Evolutionary conservation across 2,329 filamentous ascomycete species (phyloP), one percentile per base, ranked within the genome.

Genomic region (Monilinia vaccinii-corymbosi): DNA sequence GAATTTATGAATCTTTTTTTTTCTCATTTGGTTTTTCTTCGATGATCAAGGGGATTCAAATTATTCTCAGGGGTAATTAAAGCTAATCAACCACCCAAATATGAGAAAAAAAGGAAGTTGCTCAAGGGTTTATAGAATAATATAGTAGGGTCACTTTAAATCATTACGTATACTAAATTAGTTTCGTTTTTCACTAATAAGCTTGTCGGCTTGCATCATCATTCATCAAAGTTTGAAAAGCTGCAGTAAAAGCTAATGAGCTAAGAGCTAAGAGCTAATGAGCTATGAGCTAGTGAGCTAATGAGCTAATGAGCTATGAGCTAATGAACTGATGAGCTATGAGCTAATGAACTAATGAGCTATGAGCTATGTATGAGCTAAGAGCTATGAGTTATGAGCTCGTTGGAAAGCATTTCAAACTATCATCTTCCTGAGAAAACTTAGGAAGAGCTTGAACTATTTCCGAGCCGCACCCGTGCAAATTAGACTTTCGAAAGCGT

Each of bases 11-110:
- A 16, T 28, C 21, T 16, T 44, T 23, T 23, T 46, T 45, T 16
- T 14, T 16, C n/a, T n/a, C n/a, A n/a, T 28, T 28, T 28, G 25
- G 25, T 28, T 28, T 28, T 28, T 6, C 25, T 28, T 28, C 25
- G 2, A 28, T 57, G 28, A 40, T 46, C 48, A 46, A 53, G 55
- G 49, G 36, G 31, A 31, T 31, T 23, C 36, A 55, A 47, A 46
- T 45, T 59, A 23, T 47, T n/a, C 32, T 46, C 49, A 59, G 49
- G 57, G 57, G 57, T 40, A 59, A 11, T 48, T 7, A 40, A 40
- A 40, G 38, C 38, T n/a, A 53, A 59, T 52, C 48, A 53, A 53
- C 45, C 56, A 36, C 28, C 40, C 16, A 40, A 40, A 40, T 16
- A 40, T 40, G 16, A 14, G 5, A 52, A 14, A 21, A 52, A 52